These are phyloP conservation scores for Aureobasidium mangrovei DNA, from an alignment of 2,329 filamentous ascomycete species.

Conservation along the genomic window DNA sequence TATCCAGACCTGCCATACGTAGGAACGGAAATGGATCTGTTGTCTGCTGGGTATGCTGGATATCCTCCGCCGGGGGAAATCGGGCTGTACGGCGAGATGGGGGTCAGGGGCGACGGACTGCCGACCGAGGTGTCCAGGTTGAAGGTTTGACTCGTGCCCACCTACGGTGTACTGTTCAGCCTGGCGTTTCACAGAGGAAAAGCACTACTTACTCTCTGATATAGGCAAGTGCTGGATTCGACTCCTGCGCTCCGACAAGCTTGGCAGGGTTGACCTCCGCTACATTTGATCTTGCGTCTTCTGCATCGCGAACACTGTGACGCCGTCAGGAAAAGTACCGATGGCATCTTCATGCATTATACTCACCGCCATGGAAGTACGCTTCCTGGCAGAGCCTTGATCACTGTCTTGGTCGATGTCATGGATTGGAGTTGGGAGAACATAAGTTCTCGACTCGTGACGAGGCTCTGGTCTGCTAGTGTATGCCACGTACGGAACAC, in stretches of 20 bases:
- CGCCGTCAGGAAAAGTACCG: conserved; percentile 7
- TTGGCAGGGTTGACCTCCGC: conserved; percentile 73
- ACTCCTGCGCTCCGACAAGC: conserved; percentile 72
- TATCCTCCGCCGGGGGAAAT: neutral
- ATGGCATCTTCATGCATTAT: conserved; percentile 47
- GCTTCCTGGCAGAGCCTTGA: conserved; percentile 20
- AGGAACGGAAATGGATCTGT: neutral
- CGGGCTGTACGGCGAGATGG: conserved; percentile 12
- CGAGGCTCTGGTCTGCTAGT: conserved; percentile 1
- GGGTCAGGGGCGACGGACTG: neutral
- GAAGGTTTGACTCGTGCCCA: conserved; percentile 14
- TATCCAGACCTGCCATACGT: conserved; percentile 7
- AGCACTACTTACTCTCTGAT: conserved; percentile 56
- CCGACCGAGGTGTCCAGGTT: conserved; percentile 4
- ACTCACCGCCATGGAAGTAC: conserved; percentile 30
- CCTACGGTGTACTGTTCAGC: neutral
- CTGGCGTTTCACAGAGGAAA: neutral
- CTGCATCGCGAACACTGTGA: conserved; percentile 76
- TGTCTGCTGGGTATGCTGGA: conserved; percentile 5
- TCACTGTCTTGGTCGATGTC: conserved; percentile 29
- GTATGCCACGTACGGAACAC: neutral
- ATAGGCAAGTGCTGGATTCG: conserved; percentile 57
- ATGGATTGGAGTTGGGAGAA: conserved; percentile 21
- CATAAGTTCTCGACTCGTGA: conserved; percentile 14
- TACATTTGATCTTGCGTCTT: conserved; percentile 91